Evolutionary conservation across 1,284 basidiomycete species (phyloP), one percentile per base, ranked within the genome.

Genomic region (Cutaneotrichosporon daszewskae): DNA sequence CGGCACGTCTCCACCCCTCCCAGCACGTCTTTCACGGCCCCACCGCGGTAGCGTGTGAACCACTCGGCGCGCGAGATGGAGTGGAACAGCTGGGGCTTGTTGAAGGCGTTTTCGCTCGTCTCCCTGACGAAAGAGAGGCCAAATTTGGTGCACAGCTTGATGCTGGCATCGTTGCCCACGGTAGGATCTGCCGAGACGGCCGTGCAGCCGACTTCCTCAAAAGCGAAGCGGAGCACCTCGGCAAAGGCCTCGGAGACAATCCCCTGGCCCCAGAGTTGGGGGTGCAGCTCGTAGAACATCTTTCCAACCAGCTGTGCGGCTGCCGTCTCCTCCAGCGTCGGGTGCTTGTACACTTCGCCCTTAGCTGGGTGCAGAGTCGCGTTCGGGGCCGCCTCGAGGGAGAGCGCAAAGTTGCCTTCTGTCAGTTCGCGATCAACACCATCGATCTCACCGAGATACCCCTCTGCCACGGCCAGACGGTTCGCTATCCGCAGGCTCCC

Each of bases 231-330:
- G 29, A 69, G 40, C 6, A 66, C 63, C 41, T 68, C 67, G n/a
- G 39, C 49, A 42, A 69, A 69, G 17, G 64, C 67, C 54, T 69
- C 65, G 12, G 57, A 57, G 47, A 63, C 64, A 13, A 69, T 43
- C 0, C 67, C 64, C 47, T 61, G 55, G 7, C 62, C 64, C 67
- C 67, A 69, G 3, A 69, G 40, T 34, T 69, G 67, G 5, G 67
- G 67, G 46, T 69, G 67, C 14, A 66, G 55, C 55, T 69, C 67
- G 52, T 65, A 69, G 45, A 66, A 69, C 53, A 69, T 40, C 40
- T 56, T 55, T 12, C 59, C 67, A 20, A 32, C 40, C 5, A 66
- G 45, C 14, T 46, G 38, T 3, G 50, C 54, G 20, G 47, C 32
- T 1, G 41, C 31, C 4, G 43, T 47, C 19, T 60, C 40, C 7